These are phyloP conservation scores for Trichophyton mentagrophytes DNA, from an alignment of 2,329 filamentous ascomycete species.

Conservation along the genomic window DNA sequence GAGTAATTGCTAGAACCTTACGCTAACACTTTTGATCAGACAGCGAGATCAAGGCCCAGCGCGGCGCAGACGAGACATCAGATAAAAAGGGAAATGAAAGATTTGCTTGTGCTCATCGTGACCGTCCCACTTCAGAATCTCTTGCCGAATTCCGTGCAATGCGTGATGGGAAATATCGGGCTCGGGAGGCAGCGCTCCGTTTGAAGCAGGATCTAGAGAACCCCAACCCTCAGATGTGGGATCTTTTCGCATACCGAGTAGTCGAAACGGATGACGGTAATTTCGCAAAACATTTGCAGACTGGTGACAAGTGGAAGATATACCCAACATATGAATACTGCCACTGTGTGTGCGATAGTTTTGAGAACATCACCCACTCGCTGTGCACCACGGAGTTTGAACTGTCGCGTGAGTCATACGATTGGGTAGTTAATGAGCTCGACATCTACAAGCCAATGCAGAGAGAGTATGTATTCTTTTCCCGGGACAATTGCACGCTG, in stretches of 20 bases:
- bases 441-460: conserved; percentile 89
- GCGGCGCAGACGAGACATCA: conserved; percentile 39
- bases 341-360: conserved; percentile 71
- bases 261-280: conserved; percentile 43
- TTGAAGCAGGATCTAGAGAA: conserved; percentile 76
- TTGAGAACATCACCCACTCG: conserved; percentile 83
- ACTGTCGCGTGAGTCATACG: conserved; percentile 71
- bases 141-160: conserved; percentile 75
- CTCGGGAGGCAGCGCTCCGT: conserved; percentile 68
- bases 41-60: conserved; percentile 71
- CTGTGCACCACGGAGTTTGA: conserved; percentile 91
- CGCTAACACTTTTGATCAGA: conserved; percentile 32
- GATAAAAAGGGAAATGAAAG: conserved; percentile 41
- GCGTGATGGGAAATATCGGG: conserved; percentile 81
- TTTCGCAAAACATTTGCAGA: conserved; percentile 54
- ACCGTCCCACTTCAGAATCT: conserved; percentile 61
- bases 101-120: conserved; percentile 72
- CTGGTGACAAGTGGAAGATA: conserved; percentile 74
- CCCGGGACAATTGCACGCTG: neutral
- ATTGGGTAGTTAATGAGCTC: conserved; percentile 72
- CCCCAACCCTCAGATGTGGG: conserved; percentile 93
- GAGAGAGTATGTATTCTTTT: conserved; percentile 52
- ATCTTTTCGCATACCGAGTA: conserved; percentile 80
- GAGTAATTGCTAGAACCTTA: neutral
- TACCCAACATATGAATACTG: conserved; percentile 63